These are phyloP conservation scores for Pouteria glomerata DNA, from an alignment of 148 eudicot genomes.

Conservation along the genomic window DNA sequence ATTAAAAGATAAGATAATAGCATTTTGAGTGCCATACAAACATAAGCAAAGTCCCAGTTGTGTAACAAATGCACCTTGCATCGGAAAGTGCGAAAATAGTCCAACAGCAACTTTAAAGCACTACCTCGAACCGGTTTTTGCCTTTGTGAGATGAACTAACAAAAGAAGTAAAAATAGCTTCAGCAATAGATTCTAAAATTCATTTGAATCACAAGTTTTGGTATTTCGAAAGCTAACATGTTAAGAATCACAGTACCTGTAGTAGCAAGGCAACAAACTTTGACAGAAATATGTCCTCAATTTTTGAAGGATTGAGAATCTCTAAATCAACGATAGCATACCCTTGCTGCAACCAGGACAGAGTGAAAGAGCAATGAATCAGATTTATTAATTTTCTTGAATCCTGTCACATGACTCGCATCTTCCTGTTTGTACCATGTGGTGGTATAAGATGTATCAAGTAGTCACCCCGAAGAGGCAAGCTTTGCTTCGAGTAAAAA, in stretches of 20 bases:
- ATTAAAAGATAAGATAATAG: neutral
- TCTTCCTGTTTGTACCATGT: neutral
- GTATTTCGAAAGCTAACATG: neutral
- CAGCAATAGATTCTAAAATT: neutral
- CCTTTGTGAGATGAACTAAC: conserved; percentile 82
- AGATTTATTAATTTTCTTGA: neutral
- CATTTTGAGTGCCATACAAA: neutral
- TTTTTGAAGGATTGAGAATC: conserved; percentile 42
- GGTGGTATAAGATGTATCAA: neutral
- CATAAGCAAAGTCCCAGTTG: neutral
- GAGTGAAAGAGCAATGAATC: conserved; percentile 1
- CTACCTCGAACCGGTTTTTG: conserved; percentile 85
- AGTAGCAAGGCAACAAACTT: conserved; percentile 57
- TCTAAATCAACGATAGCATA: conserved; percentile 66
- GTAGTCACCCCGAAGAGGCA: neutral
- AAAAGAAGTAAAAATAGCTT: conserved; percentile 11
- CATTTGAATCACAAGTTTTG: neutral
- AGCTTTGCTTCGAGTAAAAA: neutral
- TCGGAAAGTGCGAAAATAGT: conserved; percentile 67
- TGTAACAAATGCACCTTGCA: conserved; percentile 64
- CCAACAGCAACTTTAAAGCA: conserved; percentile 59
- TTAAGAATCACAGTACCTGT: conserved; percentile 53
- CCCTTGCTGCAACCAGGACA: conserved; percentile 58
- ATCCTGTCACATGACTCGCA: neutral
- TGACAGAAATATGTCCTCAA: conserved; percentile 55